Base-by-base conservation (phyloP, 768 basidiomycete genomes). In the Hericium alpestre region DNA sequence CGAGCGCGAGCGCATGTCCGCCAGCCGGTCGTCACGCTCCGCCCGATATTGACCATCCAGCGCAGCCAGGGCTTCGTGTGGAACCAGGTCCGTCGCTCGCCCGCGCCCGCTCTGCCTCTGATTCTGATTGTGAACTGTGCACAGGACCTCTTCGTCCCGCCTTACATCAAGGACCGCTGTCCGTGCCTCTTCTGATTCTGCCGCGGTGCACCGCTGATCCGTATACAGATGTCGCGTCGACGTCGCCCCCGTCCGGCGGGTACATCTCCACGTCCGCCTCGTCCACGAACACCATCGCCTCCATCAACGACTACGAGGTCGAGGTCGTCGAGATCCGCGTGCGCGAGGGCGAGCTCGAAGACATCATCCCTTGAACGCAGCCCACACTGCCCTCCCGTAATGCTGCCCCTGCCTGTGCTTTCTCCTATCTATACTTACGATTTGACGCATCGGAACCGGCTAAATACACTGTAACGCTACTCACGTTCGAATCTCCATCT, bases 91-190 rank as follows among this genome's bases (percentile, higher is more conserved):
- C 51, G 82, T 53, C 18, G 22, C 16, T 46, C 38, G 27, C 46
- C 49, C 10, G 25, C 9, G 32, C 32, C 27, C 9, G 32, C 32
- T 7, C 32, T 10, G 32, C 32, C 32, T 10, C 32, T 53, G 25
- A 48, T 16, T 46, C 22, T 22, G 16, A 46, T 46, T 46, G 1
- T n/a, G 16, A 46, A 12, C 48, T 47, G 43, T 54, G 18, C 46
- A 12, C 54, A 91, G 89, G 90, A 92, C 62, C 76, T 92, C 18
- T 92, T 92, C 63, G 83, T 92, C 15, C 90, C 90, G 18, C 86
- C 90, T 4, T 92, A 91, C 64, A 89, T 90, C 74, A 91, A 92
- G 70, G 90, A 92, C 67, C 74, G 90, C 80, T 92, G 90, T 91
- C 69, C 71, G 88, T 81, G 51, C 60, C 47, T 60, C 60, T 58